phyloP scores from a whole-genome alignment of 176 grass and related monocot species.

The Hsuehochloa calcarea region DNA sequence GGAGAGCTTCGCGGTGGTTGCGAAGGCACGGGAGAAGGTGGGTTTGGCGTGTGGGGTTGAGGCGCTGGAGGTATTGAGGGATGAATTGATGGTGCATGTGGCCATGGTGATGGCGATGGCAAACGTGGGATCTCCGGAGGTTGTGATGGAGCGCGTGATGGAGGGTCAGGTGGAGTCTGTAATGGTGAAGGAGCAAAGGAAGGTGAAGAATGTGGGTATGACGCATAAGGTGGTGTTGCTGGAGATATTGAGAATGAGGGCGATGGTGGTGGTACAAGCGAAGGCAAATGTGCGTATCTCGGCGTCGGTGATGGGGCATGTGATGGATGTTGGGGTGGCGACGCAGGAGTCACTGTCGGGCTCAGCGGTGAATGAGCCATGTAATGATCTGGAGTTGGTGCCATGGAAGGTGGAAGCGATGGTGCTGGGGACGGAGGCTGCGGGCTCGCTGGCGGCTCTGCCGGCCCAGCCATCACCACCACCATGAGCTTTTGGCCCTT shows the following conservation, averaged over 20 bases:
- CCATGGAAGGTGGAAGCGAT: background rate
- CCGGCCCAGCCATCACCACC: background rate
- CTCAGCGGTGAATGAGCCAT: background rate
- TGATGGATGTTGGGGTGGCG: background rate
- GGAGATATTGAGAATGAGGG: background rate
- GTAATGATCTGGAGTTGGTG: background rate
- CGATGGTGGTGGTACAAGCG: background rate
- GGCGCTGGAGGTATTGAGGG: background rate
- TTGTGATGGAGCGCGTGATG: background rate
- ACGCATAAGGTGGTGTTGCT: background rate
- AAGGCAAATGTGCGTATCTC: background rate
- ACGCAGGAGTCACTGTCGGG: background rate
- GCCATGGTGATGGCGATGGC: background rate
- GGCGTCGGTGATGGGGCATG: background rate
- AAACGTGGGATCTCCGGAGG: background rate
- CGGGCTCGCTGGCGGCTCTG: background rate
- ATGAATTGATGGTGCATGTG: background rate
- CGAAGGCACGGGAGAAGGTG: background rate
- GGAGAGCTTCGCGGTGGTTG: background rate
- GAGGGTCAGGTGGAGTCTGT: too few relatives aligned
- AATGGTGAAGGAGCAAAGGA: background rate
- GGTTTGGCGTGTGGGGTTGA: background rate
- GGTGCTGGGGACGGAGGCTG: background rate
- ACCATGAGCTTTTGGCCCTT: slow-evolving; percentile 47
- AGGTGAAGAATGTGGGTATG: background rate